Base-by-base conservation (phyloP, 164 flowering plant genomes). In the Chloranthus sessilifolius region DNA sequence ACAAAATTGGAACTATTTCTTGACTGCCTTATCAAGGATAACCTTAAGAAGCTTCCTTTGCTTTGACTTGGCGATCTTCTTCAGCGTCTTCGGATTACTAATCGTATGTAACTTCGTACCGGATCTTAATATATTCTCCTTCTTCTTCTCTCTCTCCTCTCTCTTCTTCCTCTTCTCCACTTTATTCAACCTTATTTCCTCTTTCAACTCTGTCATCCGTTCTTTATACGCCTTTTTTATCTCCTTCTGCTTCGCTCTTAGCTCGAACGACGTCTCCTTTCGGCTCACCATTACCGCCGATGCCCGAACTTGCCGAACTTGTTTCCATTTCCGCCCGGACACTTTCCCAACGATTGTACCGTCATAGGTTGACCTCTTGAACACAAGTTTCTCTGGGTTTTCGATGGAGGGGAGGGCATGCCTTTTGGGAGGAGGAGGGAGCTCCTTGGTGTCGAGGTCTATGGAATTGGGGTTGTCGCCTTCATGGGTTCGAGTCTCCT, bases 281-380 rank as follows among this genome's bases (percentile, higher is more conserved):
- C 26, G 43, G 63, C 78, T 76, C 58, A 81, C 84, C 43, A 60
- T 61, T 42, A 37, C 12, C 61, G 95, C 81, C 55, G 95, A 83
- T n/a, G 95, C 53, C 15, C 99, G 64, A 7, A 62, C 83, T 49
- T 64, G 68, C 50, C 89, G 50, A 42, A 74, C 72, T 77, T 76
- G 81, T 75, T 89, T 94, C 97, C 99, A 94, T 43, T 72, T 82
- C 56, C 96, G 70, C 0, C 97, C 99, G 4, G 99, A 89, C 7
- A 84, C 96, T 48, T 45, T 81, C 2, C 96, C 96, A 3, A 92
- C 90, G 3, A 94, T 82, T 4, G 85, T 86, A 6, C 95, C 97
- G 67, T 94, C 97, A 77, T 86, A 94, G 1, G 82, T 82, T 3
- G 95, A 83, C 10, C 48, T 61, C 1, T 84, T 94, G 65, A 64